Evolutionary conservation across 495 filamentous ascomycete species (phyloP).

Genomic region (Beverwykella pulmonaria): DNA sequence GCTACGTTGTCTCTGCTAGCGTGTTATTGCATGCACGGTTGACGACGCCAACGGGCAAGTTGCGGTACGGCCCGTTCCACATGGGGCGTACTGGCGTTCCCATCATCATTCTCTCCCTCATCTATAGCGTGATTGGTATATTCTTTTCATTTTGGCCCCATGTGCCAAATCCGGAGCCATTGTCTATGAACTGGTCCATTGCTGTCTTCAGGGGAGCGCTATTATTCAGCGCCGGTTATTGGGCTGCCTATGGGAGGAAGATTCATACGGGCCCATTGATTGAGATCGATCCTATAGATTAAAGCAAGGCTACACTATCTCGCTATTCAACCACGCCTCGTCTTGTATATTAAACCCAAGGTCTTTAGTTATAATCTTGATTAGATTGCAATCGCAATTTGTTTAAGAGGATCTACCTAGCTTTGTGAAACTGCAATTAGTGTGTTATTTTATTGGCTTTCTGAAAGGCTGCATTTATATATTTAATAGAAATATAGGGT

Average conservation of each 20-base stretch:
- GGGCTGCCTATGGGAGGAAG: slow-evolving; percentile 20
- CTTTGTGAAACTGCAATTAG: too few relatives aligned
- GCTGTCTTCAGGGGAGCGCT: slow-evolving; percentile 29
- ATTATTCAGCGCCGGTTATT: slow-evolving; percentile 25
- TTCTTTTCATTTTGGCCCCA: slow-evolving; percentile 26
- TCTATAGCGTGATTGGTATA: slow-evolving; percentile 22
- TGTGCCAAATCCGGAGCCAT: slow-evolving; percentile 4
- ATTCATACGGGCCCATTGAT: slow-evolving; percentile 35
- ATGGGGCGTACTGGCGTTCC: slow-evolving; percentile 9
- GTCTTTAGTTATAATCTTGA: too few relatives aligned
- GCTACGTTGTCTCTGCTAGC: slow-evolving; percentile 17
- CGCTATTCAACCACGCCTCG: too few relatives aligned
- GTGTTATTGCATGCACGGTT: slow-evolving; percentile 13
- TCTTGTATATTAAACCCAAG: too few relatives aligned
- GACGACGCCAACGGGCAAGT: neutral
- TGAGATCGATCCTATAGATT: slow-evolving; percentile 3
- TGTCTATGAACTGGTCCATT: slow-evolving; percentile 30
- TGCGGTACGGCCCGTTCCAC: slow-evolving; percentile 14
- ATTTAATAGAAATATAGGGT: too few relatives aligned
- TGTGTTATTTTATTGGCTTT: too few relatives aligned
- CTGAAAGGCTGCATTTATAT: too few relatives aligned
- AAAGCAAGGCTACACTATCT: too few relatives aligned
- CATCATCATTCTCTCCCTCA: slow-evolving; percentile 30
- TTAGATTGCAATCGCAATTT: too few relatives aligned
- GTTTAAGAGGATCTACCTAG: too few relatives aligned